These are phyloP conservation scores for Lyophyllum shimeji DNA, from an alignment of 768 basidiomycete genomes.

Conservation along the genomic window DNA sequence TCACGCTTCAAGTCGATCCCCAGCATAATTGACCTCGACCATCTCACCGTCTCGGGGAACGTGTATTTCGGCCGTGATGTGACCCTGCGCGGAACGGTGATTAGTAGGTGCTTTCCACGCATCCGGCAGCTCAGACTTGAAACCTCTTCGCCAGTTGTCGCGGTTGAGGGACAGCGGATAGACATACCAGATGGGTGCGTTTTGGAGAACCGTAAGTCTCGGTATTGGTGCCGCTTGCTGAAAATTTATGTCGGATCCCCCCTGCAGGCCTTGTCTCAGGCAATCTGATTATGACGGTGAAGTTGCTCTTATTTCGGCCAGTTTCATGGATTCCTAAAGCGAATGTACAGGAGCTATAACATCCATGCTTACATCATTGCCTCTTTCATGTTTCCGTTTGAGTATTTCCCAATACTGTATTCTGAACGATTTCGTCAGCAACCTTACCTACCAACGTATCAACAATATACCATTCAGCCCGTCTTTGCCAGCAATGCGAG, in stretches of 20 bases:
- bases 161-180: constrained; percentile 65
- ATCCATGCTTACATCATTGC: no score
- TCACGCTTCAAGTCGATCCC: constrained; percentile 83
- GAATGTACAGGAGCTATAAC: constrained; percentile 12
- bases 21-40: constrained; percentile 74
- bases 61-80: constrained; percentile 73
- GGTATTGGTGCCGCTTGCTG: background rate
- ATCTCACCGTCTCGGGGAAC: constrained; percentile 78
- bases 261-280: constrained; percentile 63
- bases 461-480: background rate
- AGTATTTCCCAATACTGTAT: no score
- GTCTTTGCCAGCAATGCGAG: background rate
- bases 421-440: no score
- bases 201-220: constrained; percentile 51
- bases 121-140: background rate
- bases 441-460: no score
- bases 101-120: constrained; percentile 36
- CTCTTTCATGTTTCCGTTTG: background rate
- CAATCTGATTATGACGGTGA: constrained; percentile 70
- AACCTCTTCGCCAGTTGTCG: constrained; percentile 37
- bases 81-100: constrained; percentile 76
- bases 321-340: no score
- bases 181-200: constrained; percentile 67
- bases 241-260: background rate
- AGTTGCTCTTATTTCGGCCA: constrained; percentile 13